Base-by-base conservation (phyloP, 352 stramenopile genomes). In the Phytopythium litorale region DNA sequence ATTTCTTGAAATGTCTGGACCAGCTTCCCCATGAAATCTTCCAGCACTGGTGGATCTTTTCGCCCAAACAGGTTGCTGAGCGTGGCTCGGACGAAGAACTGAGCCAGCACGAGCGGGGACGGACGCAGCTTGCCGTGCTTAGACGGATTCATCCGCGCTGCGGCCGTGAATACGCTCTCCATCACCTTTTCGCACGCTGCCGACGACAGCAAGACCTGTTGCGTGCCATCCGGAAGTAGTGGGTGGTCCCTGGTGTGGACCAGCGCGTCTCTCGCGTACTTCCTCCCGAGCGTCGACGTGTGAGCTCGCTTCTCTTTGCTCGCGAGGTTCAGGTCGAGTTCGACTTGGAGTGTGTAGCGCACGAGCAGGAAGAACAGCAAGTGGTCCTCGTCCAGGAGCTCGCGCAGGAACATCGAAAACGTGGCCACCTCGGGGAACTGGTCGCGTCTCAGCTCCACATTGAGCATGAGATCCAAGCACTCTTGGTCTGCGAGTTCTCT, bases 401-500 rank as follows among this genome's bases (percentile, higher is more conserved):
- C 85, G 1, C 83, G 76, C 42, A 94, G 28, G 53, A 92, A 94
- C 0, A 67, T 72, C 4, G 71, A 70, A 45, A 94, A 94, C 32
- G 84, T 37, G 9, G 72, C 64, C 21, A 88, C 68, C 8, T 80
- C 66, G 1, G 75, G 72, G 30, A 88, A 88, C 7, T 62, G 53
- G 11, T 88, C 75, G 5, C 77, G 65, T n/a, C 28, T 58, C 1
- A 72, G 37, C 46, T 92, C 85, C 6, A 86, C 56, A 40, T 89
- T 94, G 57, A 76, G 78, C 51, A 91, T 71, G n/a, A 94, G 60
- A 50, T 94, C 83, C 11, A 91, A 37, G 21, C 71, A 80, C 19
- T 94, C 83, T 65, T 94, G 83, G 19, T 92, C 81, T 0, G 80
- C 83, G 3, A 94, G 65, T 32, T 75, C 56, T 3, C 65, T 53